phyloP scores from a whole-genome alignment of 306 rosid species.

The Cucumis cinereus region DNA sequence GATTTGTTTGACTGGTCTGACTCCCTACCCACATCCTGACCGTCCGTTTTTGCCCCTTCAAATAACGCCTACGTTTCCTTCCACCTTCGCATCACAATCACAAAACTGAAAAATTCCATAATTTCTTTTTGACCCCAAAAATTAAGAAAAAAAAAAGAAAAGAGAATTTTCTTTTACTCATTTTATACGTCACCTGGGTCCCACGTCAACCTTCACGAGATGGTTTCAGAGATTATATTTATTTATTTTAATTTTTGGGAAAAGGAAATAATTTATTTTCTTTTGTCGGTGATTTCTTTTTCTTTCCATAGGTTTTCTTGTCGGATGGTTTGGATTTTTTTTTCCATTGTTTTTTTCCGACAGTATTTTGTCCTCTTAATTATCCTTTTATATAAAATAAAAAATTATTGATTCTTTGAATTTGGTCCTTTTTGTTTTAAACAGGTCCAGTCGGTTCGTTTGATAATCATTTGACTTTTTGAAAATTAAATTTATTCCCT shows the following conservation, averaged over 20 bases:
- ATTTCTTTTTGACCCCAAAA: neutral
- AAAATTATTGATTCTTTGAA: no score
- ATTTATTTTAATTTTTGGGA: neutral
- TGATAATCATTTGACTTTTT: no score
- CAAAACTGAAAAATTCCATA: neutral
- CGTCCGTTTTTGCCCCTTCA: neutral
- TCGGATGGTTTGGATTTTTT: neutral
- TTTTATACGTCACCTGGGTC: neutral
- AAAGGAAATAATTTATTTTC: neutral
- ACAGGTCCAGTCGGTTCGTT: no score
- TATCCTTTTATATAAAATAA: no score
- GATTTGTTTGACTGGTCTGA: neutral
- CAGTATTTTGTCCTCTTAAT: neutral
- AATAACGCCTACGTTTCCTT: neutral
- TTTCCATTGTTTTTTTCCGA: neutral
- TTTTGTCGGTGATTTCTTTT: constrained; percentile 4
- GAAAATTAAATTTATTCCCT: no score
- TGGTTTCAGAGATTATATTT: neutral
- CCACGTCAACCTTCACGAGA: neutral
- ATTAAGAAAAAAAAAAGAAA: neutral
- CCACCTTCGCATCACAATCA: neutral
- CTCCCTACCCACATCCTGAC: neutral
- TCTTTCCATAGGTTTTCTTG: neutral
- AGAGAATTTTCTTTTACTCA: neutral
- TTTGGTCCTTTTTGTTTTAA: no score